Evolutionary conservation across 441 rosid genomes (phyloP).

Genomic region (Bruguiera hainesii): DNA sequence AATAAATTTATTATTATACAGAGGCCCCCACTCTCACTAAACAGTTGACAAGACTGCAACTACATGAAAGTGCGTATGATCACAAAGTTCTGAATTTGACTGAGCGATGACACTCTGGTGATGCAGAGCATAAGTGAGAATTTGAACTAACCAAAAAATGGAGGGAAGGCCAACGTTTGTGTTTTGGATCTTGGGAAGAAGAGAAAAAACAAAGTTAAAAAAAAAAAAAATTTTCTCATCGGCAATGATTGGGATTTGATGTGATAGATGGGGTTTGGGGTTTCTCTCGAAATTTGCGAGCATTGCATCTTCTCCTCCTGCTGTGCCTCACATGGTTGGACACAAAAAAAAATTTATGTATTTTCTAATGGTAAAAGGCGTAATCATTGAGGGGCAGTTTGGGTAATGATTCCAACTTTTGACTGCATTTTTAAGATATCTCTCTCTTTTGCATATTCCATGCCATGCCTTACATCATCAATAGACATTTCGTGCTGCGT

Average conservation of each 20-base stretch:
- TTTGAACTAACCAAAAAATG: not conserved
- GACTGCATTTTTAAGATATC: not conserved
- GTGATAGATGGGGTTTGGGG: not conserved
- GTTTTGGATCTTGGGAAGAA: not conserved
- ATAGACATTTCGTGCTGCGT: conserved; percentile 9
- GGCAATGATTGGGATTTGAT: not conserved
- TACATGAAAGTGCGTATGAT: too few species aligned
- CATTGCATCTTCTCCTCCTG: not conserved
- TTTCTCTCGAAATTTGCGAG: not conserved
- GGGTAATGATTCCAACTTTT: conserved; percentile 8
- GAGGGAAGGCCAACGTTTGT: not conserved
- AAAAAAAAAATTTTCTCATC: not conserved
- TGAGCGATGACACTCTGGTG: not conserved
- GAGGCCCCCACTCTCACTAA: too few species aligned
- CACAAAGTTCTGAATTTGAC: not conserved
- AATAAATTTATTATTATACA: too few species aligned
- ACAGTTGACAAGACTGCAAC: too few species aligned
- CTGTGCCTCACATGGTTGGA: not conserved
- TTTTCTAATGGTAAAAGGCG: not conserved
- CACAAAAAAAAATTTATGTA: not conserved
- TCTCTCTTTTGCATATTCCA: not conserved
- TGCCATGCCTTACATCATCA: conserved; percentile 3
- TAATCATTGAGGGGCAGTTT: conserved; percentile 17
- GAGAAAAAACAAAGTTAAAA: not conserved
- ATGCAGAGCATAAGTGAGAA: not conserved